phyloP scores from a whole-genome alignment of 768 basidiomycete species.

The Termitomyces sp. region DNA sequence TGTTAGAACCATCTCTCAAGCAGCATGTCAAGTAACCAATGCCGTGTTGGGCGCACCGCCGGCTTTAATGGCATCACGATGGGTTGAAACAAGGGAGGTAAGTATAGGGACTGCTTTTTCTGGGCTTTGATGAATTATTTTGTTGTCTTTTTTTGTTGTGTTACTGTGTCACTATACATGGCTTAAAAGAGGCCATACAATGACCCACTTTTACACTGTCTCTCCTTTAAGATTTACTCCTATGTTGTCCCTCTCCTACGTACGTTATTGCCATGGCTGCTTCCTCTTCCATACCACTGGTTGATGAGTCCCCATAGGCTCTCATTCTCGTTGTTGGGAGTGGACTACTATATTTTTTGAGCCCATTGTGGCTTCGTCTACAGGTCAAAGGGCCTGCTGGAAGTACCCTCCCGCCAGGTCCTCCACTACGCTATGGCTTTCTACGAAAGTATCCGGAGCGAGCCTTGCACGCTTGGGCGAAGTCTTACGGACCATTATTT shows the following conservation, averaged over 20 bases:
- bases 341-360: not conserved
- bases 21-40: no score
- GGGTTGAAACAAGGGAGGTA: no score
- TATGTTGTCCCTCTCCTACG: not conserved
- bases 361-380: slow-evolving; percentile 12
- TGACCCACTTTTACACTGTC: not conserved
- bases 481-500: slow-evolving; percentile 25
- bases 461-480: slow-evolving; percentile 26
- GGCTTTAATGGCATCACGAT: no score
- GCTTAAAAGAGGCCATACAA: not conserved
- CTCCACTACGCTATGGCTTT: slow-evolving; percentile 22
- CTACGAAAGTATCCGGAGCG: slow-evolving; percentile 29
- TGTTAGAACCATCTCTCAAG: no score
- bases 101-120: no score
- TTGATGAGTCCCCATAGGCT: not conserved
- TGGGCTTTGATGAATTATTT: no score
- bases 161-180: not conserved
- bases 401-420: slow-evolving; percentile 21
- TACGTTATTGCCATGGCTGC: not conserved
- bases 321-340: not conserved
- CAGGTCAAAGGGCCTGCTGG: slow-evolving; percentile 15
- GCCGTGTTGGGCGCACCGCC: no score
- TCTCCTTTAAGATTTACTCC: not conserved
- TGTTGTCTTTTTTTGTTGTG: no score
- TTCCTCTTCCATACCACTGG: not conserved